Evolutionary conservation across 305 asterid genomes (phyloP).

Genomic region (Solanum aculeatissimum): DNA sequence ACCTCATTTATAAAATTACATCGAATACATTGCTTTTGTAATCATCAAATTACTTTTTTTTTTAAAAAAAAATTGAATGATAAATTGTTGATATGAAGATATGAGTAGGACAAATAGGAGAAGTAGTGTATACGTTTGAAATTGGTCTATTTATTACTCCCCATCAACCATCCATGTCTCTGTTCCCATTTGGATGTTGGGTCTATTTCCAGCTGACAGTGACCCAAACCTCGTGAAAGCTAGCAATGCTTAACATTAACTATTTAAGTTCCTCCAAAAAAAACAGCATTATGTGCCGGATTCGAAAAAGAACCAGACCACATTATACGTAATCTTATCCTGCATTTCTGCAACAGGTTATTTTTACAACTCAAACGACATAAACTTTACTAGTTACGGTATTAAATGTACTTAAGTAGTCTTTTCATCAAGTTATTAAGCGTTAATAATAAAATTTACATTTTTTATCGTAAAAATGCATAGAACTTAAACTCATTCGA

Average conservation of each 20-base stretch:
- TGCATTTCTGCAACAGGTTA: neutral
- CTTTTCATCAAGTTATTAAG: neutral
- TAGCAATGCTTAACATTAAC: neutral
- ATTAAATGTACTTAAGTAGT: neutral
- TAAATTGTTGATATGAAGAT: neutral
- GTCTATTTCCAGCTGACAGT: conserved; percentile 8
- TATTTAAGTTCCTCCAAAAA: too few species aligned
- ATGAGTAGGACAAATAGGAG: neutral
- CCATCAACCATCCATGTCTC: conserved; percentile 12
- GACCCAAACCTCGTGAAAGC: conserved; percentile 3
- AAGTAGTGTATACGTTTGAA: neutral
- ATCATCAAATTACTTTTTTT: neutral
- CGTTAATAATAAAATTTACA: neutral
- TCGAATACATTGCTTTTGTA: neutral
- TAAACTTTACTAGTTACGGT: neutral
- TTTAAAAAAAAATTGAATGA: neutral
- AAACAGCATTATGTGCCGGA: too few species aligned
- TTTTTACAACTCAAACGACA: neutral
- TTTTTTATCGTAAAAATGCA: neutral
- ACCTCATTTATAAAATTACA: neutral
- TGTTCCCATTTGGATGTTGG: conserved; percentile 10
- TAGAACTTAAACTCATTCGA: neutral
- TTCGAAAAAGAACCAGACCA: too few species aligned
- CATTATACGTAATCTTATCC: neutral
- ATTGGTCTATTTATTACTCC: conserved; percentile 10